Percentiles rank a stretch among this genome's conserved stretches.
phyloP scores from a whole-genome alignment of 73 alveolate genomes.

The Tetrahymena borealis region DNA sequence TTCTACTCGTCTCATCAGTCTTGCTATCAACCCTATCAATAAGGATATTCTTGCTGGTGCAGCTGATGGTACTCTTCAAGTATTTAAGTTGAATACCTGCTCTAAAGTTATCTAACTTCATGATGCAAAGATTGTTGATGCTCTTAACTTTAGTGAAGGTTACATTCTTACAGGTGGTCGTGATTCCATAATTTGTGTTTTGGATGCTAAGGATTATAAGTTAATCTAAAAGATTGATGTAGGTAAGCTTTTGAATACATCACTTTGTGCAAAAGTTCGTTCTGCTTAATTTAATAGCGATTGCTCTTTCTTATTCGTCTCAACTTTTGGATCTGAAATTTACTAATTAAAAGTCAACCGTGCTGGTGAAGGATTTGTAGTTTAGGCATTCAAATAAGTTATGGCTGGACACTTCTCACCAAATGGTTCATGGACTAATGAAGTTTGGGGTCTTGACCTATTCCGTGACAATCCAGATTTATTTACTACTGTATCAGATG shows the following conservation, averaged over 20 bases:
- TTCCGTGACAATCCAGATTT: conserved; percentile 24
- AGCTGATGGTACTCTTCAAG: conserved; percentile 48
- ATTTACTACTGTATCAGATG: conserved; percentile 51
- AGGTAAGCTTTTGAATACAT: background rate
- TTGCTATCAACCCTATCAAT: conserved; percentile 32
- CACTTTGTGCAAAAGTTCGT: conserved; percentile 58
- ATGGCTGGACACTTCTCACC: conserved; percentile 62
- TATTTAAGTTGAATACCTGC: conserved; percentile 72
- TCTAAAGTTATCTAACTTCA: conserved; percentile 23
- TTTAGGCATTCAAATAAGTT: conserved; percentile 2
- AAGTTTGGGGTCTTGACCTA: conserved; percentile 65
- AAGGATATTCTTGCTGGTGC: conserved; percentile 63
- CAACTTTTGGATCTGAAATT: conserved; percentile 82
- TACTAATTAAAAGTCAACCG: conserved; percentile 22
- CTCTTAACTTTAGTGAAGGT: conserved; percentile 50
- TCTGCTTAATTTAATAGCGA: conserved; percentile 53
- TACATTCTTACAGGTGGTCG: conserved; percentile 83
- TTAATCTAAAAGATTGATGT: background rate
- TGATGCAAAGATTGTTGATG: conserved; percentile 49
- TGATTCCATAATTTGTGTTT: conserved; percentile 51
- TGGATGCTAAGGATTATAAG: conserved; percentile 13
- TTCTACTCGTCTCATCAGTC: conserved; percentile 6
- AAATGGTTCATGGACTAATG: conserved; percentile 48
- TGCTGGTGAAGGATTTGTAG: background rate
- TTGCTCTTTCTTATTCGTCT: conserved; percentile 50